phyloP scores from a whole-genome alignment of 805 yeast species.

The Scheffersomyces stipitis region DNA sequence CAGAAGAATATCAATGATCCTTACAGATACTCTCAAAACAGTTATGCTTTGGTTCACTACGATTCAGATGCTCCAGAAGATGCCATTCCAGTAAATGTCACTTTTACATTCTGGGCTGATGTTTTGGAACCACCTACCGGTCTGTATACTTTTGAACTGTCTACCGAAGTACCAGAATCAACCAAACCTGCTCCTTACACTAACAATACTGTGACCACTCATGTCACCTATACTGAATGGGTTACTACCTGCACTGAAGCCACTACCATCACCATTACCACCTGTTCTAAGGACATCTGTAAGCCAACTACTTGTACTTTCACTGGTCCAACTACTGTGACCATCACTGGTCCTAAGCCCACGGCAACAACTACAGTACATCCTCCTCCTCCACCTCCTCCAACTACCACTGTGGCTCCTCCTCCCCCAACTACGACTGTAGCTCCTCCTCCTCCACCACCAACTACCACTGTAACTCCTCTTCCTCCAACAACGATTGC shows the following conservation, averaged over 20 bases:
- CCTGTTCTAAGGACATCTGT: constrained; percentile 27
- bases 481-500: neutral
- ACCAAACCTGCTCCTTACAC: constrained; percentile 1
- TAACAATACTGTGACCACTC: constrained; percentile 22
- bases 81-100: constrained; percentile 14
- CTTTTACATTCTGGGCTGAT: too few relatives aligned
- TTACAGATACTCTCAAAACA: constrained; percentile 31
- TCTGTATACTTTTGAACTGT: too few relatives aligned
- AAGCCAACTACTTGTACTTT: constrained; percentile 28
- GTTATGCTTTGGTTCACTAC: constrained; percentile 13
- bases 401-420: neutral
- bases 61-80: constrained; percentile 26
- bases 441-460: neutral
- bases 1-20: constrained; percentile 45
- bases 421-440: neutral
- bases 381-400: neutral
- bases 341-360: constrained; percentile 25
- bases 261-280: constrained; percentile 34
- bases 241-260: constrained; percentile 38
- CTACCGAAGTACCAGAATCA: too few relatives aligned
- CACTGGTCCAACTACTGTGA: constrained; percentile 30
- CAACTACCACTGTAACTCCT: neutral
- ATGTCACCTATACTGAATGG: constrained; percentile 32
- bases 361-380: too few relatives aligned
- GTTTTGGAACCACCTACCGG: too few relatives aligned